Evolutionary conservation across 2,329 filamentous ascomycete species (phyloP).

Genomic region (Penicillium sp.): DNA sequence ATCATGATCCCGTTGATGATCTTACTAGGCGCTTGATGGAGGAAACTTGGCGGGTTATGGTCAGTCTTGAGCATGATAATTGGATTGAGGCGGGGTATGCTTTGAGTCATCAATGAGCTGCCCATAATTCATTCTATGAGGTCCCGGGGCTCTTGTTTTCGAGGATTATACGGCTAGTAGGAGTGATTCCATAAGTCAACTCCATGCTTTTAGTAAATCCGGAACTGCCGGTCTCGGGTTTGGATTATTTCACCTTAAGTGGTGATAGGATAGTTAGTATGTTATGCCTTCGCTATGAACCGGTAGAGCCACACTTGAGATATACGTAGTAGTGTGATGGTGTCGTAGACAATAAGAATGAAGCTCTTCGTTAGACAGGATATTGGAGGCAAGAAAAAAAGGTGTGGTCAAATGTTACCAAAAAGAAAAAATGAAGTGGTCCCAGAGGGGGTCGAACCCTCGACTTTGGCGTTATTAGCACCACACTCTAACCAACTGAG

Average conservation of each 20-base stretch:
- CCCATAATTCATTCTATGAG: not conserved
- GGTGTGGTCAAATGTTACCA: not conserved
- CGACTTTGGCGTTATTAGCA: slow-evolving; percentile 7
- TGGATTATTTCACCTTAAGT: too few relatives aligned
- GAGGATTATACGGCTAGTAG: too few relatives aligned
- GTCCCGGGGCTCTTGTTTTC: too few relatives aligned
- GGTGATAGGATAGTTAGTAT: too few relatives aligned
- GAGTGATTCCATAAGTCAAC: too few relatives aligned
- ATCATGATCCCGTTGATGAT: not conserved
- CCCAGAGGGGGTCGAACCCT: slow-evolving; percentile 6
- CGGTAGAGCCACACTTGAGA: too few relatives aligned
- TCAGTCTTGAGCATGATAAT: not conserved
- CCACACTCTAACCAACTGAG: slow-evolving; percentile 7
- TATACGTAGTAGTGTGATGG: too few relatives aligned
- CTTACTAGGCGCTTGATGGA: not conserved
- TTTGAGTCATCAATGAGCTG: not conserved
- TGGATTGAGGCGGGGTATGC: slow-evolving; percentile 1
- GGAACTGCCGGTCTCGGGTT: too few relatives aligned
- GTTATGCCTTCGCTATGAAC: too few relatives aligned
- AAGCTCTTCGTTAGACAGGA: not conserved
- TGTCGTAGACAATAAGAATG: not conserved
- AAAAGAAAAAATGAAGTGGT: not conserved
- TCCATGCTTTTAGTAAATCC: too few relatives aligned
- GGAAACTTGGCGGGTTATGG: not conserved
- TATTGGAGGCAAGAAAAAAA: not conserved